Percentiles rank a stretch among this genome's conserved stretches.
Evolutionary conservation across 257 asterid genomes (phyloP).

Genomic region (Scutellaria baicalensis): DNA sequence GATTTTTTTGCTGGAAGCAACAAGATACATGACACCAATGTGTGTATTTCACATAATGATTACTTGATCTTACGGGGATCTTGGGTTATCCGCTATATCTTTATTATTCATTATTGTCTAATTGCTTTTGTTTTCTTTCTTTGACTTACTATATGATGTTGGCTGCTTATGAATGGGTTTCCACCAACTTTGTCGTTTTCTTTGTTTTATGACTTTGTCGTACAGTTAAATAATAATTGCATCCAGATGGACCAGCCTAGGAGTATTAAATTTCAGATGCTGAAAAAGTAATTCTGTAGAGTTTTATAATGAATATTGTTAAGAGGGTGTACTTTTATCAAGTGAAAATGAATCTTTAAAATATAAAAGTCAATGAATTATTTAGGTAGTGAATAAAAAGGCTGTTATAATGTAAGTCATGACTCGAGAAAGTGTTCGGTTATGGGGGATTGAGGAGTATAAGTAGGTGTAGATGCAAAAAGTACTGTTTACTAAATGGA

Average conservation of each 20-base stretch:
- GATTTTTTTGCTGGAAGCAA: neutral
- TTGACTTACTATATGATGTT: neutral
- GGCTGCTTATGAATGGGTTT: neutral
- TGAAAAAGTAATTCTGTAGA: neutral
- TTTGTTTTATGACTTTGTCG: neutral
- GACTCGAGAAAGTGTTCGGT: neutral
- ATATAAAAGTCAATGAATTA: conserved; percentile 1
- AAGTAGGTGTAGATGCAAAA: neutral
- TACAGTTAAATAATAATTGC: neutral
- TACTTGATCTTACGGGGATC: neutral
- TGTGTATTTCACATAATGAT: conserved; percentile 1
- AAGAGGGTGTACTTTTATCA: neutral
- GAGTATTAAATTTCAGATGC: conserved; percentile 8
- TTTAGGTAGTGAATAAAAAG: neutral
- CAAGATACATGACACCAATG: neutral
- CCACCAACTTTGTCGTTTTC: neutral
- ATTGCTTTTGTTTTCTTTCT: neutral
- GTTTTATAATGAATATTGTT: neutral
- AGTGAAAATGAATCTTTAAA: neutral
- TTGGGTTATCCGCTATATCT: neutral
- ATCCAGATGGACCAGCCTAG: neutral
- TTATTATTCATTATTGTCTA: neutral
- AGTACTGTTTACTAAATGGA: neutral
- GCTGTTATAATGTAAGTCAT: neutral
- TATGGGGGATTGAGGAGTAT: neutral